phyloP scores from a whole-genome alignment of 192 early-diverging fungal genomes.

The Coemansia sp. region DNA sequence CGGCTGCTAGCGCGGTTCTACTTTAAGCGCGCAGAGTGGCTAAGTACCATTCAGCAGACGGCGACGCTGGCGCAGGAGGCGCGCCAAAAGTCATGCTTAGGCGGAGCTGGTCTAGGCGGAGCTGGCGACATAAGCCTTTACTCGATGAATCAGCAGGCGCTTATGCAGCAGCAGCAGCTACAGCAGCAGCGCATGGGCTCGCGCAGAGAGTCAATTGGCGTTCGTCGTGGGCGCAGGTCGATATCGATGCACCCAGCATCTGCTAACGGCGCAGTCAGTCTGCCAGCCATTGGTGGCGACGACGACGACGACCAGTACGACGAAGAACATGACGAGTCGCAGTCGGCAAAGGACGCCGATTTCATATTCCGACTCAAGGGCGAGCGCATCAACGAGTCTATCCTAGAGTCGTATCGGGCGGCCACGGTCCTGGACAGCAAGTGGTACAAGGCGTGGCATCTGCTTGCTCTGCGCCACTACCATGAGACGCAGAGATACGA shows the following conservation, averaged over 20 bases:
- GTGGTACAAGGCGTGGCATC: conserved; percentile 99
- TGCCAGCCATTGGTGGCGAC: background rate
- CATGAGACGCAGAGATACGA: conserved; percentile 83
- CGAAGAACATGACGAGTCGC: conserved; percentile 2
- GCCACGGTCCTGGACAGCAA: conserved; percentile 88
- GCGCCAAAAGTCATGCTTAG: conserved; percentile 19
- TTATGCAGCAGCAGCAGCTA: background rate
- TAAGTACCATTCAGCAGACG: conserved; percentile 47
- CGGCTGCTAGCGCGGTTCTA: conserved; percentile 73
- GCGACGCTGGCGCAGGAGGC: conserved; percentile 22
- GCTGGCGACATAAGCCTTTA: background rate
- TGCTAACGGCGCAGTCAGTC: background rate
- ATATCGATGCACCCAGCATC: conserved; percentile 4
- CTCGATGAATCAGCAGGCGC: background rate
- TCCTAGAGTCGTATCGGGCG: conserved; percentile 77
- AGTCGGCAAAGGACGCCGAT: conserved; percentile 11
- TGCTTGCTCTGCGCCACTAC: conserved; percentile 86
- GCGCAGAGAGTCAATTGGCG: conserved; percentile 17
- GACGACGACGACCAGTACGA: conserved; percentile 14
- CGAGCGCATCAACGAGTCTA: conserved; percentile 53
- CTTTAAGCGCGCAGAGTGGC: conserved; percentile 95
- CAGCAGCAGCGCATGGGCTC: conserved; percentile 2
- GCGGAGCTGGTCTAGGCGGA: background rate
- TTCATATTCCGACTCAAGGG: conserved; percentile 33
- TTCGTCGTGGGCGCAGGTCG: conserved; percentile 8